Evolutionary conservation across 2,329 filamentous ascomycete genomes (phyloP), one percentile per base, ranked within the genome.

Genomic region (Orbilia javanica): DNA sequence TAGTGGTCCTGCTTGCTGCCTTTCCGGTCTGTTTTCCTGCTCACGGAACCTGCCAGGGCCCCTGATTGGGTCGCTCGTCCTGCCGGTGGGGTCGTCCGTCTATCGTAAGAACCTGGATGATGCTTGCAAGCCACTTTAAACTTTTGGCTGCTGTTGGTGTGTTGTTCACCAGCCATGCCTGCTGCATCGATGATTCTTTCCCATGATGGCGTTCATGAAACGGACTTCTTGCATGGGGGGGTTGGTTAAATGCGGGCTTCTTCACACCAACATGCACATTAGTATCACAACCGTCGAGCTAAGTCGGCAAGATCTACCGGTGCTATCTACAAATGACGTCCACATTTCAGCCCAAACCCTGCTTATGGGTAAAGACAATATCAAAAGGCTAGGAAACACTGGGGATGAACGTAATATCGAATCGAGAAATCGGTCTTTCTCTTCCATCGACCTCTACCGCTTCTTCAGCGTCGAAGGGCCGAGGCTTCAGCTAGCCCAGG

Each of bases 151-250:
- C 48, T 66, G 46, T 74, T 44, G 70, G 62, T 74, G 70, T 64
- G 60, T 20, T 48, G 68, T 48, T 27, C 46, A 22, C 18, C 1
- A 53, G 48, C 57, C 42, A 60, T 50, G 25, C 46, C 60, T 46
- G 57, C 46, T 72, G 68, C 66, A 70, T 53, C 67, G 55, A 71
- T 34, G 55, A 48, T 46, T 42, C 67, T 50, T 71, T 71, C 60
- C 55, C 55, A 63, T 64, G 70, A 68, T 67, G 64, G 55, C 27
- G 60, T 46, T 68, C 34, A 65, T 76, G 72, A 76, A 76, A 76
- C 72, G 55, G 39, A 31, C 46, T 29, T 70, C 48, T 65, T 63
- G 72, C 72, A 69, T 69, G 64, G 46, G 60, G 27, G 42, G 48
- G 36, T 67, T 25, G 65, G 55, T 76, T 69, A 69, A 69, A 63